phyloP scores from a whole-genome alignment of 352 stramenopile genomes.

The Phytophthora tubulina region DNA sequence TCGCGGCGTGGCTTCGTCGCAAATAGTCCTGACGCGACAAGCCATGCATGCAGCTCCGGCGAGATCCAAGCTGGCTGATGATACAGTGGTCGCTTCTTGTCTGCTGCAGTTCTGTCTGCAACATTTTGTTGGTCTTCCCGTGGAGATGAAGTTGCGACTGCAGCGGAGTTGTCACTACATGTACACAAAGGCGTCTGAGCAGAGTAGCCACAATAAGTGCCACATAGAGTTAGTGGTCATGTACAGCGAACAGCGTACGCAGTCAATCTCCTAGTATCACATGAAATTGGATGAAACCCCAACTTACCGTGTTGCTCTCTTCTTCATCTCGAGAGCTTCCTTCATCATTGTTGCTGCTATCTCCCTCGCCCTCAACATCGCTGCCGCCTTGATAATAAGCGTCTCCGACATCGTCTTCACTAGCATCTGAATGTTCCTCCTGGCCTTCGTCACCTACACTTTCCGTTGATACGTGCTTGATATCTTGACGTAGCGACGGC shows the following conservation, averaged over 20 bases:
- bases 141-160: background rate
- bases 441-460: background rate
- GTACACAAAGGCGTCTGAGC: constrained; percentile 15
- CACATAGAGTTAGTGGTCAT: constrained; percentile 40
- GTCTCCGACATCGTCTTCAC: constrained; percentile 14
- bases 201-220: constrained; percentile 19
- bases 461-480: background rate
- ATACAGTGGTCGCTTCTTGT: constrained; percentile 35
- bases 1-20: constrained; percentile 41
- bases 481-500: constrained; percentile 11
- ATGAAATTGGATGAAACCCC: background rate
- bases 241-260: constrained; percentile 18
- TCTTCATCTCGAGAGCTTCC: constrained; percentile 25
- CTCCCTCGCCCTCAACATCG: constrained; percentile 18
- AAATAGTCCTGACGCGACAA: constrained; percentile 62
- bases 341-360: constrained; percentile 13
- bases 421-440: background rate
- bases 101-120: constrained; percentile 5
- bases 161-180: constrained; percentile 3
- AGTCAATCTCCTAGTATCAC: constrained; percentile 22
- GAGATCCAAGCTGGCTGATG: constrained; percentile 76
- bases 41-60: constrained; percentile 59
- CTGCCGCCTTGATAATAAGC: constrained; percentile 7
- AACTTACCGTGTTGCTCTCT: constrained; percentile 20
- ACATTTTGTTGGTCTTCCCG: constrained; percentile 2